Evolutionary conservation across 306 rosid species (phyloP), one percentile per base, ranked within the genome.

Genomic region (Luffa aegyptiaca): DNA sequence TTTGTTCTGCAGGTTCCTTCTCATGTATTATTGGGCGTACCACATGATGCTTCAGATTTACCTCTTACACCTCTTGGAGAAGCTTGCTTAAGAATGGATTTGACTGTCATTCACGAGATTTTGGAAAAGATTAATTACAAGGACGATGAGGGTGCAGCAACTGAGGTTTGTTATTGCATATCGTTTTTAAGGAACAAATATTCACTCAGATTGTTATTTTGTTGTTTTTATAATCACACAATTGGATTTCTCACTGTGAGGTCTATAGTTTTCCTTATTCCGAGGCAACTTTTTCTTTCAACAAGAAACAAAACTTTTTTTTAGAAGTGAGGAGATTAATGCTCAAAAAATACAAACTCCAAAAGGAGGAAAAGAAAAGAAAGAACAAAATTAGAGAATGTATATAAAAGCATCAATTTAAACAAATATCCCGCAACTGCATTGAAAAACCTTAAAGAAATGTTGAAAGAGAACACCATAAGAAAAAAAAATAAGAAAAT

Each of bases 101-200:
- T 95, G 86, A 90, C 99, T 9, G 90, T 94, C 75, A 80, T 95
- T 71, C 97, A 95, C 42, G 97, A 93, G 86, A 86, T 92, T 89
- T 62, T 95, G 84, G 99, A 95, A 84, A 89, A 88, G 83, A 79
- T 87, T 75, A 96, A 95, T 77, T 95, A 92, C 76, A 95, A 90
- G 88, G 99, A 95, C 21, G 99, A 95, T 49, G 99, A 95, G 86
- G 99, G 99, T 45, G 83, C 97, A 61, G 93, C 96, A 52, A 88
- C 96, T 18, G 97, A 95, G 99, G 99, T 95, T 80, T 46, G 86
- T 84, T 83, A 4, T 74, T 26, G 8, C 42, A 46, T 46, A 10
- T 71, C 39, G 31, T 14, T 3, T 73, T 33, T 1, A 26, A 31
- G 42, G 26, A 41, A 49, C 61, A 14, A 14, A 26, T 5, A 10